phyloP scores from a whole-genome alignment of 352 stramenopile genomes.

The Globisporangium spiculum region DNA sequence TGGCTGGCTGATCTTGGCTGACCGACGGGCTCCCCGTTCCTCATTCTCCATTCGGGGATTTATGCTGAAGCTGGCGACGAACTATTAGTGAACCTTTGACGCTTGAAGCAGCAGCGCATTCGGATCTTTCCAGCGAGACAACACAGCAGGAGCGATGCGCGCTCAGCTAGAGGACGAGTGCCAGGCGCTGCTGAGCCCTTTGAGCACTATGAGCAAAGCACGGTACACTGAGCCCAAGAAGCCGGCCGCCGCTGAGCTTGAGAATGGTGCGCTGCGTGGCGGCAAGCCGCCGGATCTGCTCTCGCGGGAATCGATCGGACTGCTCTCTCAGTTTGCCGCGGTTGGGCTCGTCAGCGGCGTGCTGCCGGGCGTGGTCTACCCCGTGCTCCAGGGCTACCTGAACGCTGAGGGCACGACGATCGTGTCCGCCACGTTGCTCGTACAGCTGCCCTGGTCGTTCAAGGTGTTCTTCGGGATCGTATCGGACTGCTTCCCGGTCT shows the following conservation, averaged over 20 bases:
- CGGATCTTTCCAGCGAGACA: neutral
- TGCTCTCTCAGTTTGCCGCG: conserved; percentile 49
- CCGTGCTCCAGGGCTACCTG: conserved; percentile 54
- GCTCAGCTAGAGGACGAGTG: conserved; percentile 11
- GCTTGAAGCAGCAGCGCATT: neutral
- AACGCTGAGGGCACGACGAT: conserved; percentile 54
- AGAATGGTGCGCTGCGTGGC: conserved; percentile 31
- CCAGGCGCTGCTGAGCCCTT: conserved; percentile 11
- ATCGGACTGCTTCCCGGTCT: conserved; percentile 62
- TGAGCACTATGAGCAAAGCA: neutral
- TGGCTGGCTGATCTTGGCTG: neutral
- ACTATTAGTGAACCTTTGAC: neutral
- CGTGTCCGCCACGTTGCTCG: conserved; percentile 40
- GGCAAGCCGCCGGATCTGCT: conserved; percentile 31
- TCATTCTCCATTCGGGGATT: neutral
- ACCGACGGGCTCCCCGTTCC: neutral
- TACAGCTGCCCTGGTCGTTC: conserved; percentile 58
- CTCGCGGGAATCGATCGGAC: conserved; percentile 28
- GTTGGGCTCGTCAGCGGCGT: conserved; percentile 50
- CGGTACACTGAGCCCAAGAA: neutral
- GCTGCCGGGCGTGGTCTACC: conserved; percentile 49
- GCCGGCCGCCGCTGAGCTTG: neutral
- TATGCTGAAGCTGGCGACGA: neutral
- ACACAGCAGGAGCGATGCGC: conserved; percentile 7
- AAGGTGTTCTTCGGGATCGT: conserved; percentile 61